phyloP scores from a whole-genome alignment of 2,329 filamentous ascomycete genomes.

The Fusarium metavorans region DNA sequence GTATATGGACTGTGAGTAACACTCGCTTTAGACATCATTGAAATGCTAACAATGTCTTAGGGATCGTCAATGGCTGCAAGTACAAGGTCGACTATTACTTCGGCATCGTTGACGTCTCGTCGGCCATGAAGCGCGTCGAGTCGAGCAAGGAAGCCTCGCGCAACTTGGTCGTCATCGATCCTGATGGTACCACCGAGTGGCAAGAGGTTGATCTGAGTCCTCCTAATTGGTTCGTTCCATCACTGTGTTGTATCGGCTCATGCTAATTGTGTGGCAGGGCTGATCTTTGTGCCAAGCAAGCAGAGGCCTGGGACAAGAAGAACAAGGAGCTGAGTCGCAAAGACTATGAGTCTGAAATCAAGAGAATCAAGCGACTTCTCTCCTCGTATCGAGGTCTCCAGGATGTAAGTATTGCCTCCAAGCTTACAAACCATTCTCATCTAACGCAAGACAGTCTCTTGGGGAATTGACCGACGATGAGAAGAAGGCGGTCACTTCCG shows the following conservation, averaged over 20 bases:
- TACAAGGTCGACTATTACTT: constrained; percentile 12
- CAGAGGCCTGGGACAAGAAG: neutral
- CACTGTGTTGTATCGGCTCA: too few species aligned
- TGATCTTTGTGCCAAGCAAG: neutral
- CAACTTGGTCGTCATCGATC: constrained; percentile 3
- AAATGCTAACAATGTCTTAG: neutral
- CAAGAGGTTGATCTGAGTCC: constrained; percentile 2
- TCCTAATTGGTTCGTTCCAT: neutral
- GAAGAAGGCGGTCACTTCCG: neutral
- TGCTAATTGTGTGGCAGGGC: neutral
- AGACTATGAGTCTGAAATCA: neutral
- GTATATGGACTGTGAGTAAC: constrained; percentile 4
- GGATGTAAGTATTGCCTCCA: neutral
- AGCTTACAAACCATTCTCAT: neutral
- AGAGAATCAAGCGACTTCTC: neutral
- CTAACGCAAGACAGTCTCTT: neutral
- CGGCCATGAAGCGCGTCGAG: constrained; percentile 13
- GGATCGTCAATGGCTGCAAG: constrained; percentile 16
- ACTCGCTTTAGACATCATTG: neutral
- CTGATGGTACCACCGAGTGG: constrained; percentile 3
- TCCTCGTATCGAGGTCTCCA: neutral
- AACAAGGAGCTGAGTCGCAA: neutral
- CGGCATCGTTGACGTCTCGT: constrained; percentile 11
- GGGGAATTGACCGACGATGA: neutral
- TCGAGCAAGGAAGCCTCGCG: constrained; percentile 12